Evolutionary conservation across 2,329 filamentous ascomycete genomes (phyloP), one percentile per base, ranked within the genome.

Genomic region (Trichoderma atroviride): DNA sequence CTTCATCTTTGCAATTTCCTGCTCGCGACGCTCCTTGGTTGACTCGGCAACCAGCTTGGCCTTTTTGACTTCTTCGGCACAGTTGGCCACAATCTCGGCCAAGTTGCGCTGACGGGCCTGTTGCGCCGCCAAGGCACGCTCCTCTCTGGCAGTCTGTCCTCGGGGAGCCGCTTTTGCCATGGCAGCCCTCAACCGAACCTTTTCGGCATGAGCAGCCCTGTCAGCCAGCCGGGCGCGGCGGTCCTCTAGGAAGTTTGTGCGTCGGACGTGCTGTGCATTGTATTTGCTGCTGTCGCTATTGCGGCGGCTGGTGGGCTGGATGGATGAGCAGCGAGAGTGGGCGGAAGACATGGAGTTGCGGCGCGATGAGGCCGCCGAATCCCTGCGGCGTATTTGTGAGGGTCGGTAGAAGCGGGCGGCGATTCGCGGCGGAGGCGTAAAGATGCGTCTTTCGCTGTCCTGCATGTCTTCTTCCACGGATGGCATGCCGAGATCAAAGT

Each of bases 31-130:
- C 81, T 92, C 91, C 79, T 93, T 94, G 83, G 92, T 93, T 69
- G 87, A 89, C 78, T 93, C 92, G 16, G 92, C 92, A n/a, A 94
- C 86, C 62, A 91, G 90, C 83, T 95, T 95, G 64, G 92, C 92
- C 72, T 92, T 87, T 76, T 91, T 89, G 19, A 96, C 92, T 77
- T 96, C 92, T 78, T 94, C 92, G 24, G 92, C 92, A 76, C 92
- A 95, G 70, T 88, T 86, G 60, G 92, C 91, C 4, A 92, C 91
- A 55, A 95, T 94, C 78, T 94, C 92, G 10, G 91, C 92, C 22
- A 96, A 81, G 74, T 94, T 93, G 74, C 91, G 91, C 81, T 95
- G 91, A 69, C 93, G 87, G 0, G 92, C 91, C 72, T 93, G 87
- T 71, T 93, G 89, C 5, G 92, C 92, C 6, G 92, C 92, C 70